Base-by-base conservation (phyloP, 177 flowering plant species). In the Telopea speciosissima region DNA sequence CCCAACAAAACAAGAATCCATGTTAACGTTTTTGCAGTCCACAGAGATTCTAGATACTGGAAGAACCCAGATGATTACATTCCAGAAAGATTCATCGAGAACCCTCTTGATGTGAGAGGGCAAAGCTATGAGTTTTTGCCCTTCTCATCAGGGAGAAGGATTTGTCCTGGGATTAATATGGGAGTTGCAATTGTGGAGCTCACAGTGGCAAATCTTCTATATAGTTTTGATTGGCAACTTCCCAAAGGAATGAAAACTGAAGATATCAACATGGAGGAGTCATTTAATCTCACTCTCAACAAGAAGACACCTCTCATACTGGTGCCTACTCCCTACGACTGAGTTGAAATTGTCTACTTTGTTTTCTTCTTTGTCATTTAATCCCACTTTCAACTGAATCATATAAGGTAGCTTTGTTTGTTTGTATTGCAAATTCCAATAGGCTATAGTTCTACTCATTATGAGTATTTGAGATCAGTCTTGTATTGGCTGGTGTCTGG, bases 1-100 rank as follows among this genome's bases (percentile, higher is more conserved):
- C 73, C 77, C 0, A 33, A 65, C 0, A 70, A 66, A 24, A 74
- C 77, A 21, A 24, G 26, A 25, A 33, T 62, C 14, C 13, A 68
- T 3, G 60, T 74, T 6, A 69, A 69, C 58, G 68, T 44, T 2
- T 69, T 68, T 72, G 69, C 77, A 10, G 63, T 74, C 8, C 16
- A 22, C 2, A 68, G 64, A 49, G 76, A 74, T 42, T 68, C 28
- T 24, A 24, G 25, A 24, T 62, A 62, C 22, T 62, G 65, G 65
- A 24, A 62, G 36, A 62, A 62, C 65, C 65, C 65, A 62, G 36
- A 62, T 24, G 65, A 62, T 24, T 62, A 14, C 33, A 11, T 12
- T 1, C 66, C 66, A 64, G 66, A 64, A 16, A 64, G 66, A 22
- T 64, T 64, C 44, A 26, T 31, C 0, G 19, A 62, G 7, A 62